Percentiles rank a stretch among this genome's conserved stretches.
Evolutionary conservation across 2,329 filamentous ascomycete genomes (phyloP).

Genomic region (Fusarium veterinarium): DNA sequence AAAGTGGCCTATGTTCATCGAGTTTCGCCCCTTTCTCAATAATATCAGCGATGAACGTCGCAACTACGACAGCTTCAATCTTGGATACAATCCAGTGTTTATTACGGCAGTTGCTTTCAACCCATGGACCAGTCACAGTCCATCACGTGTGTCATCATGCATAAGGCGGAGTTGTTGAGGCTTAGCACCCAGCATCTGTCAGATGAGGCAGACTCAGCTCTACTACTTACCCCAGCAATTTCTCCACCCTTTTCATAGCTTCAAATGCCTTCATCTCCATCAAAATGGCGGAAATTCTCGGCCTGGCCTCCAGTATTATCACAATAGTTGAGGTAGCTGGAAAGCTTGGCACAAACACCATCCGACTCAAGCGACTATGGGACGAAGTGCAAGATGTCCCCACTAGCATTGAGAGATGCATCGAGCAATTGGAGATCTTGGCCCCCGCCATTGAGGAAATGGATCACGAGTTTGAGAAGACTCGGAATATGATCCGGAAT

Average conservation of each 20-base stretch:
- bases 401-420: not conserved
- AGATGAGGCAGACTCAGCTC: not conserved
- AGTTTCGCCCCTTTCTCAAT: no score
- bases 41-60: no score
- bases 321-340: slow-evolving; percentile 24
- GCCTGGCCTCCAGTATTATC: slow-evolving; percentile 28
- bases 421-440: slow-evolving; percentile 8
- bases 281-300: slow-evolving; percentile 29
- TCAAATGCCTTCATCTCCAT: rapidly evolving
- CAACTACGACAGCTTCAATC: not conserved
- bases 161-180: not conserved
- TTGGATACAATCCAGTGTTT: rapidly evolving
- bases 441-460: not conserved
- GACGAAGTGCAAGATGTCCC: slow-evolving; percentile 29
- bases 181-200: not conserved
- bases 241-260: rapidly evolving
- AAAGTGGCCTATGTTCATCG: not conserved
- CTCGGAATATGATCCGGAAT: not conserved
- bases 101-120: not conserved
- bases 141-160: not conserved
- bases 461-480: slow-evolving; percentile 16
- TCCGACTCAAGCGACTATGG: slow-evolving; percentile 31
- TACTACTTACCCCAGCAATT: rapidly evolving
- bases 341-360: slow-evolving; percentile 16
- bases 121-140: not conserved